Evolutionary conservation across 371 early-diverging fungal genomes (phyloP).

Genomic region (Mucor velutinosus): DNA sequence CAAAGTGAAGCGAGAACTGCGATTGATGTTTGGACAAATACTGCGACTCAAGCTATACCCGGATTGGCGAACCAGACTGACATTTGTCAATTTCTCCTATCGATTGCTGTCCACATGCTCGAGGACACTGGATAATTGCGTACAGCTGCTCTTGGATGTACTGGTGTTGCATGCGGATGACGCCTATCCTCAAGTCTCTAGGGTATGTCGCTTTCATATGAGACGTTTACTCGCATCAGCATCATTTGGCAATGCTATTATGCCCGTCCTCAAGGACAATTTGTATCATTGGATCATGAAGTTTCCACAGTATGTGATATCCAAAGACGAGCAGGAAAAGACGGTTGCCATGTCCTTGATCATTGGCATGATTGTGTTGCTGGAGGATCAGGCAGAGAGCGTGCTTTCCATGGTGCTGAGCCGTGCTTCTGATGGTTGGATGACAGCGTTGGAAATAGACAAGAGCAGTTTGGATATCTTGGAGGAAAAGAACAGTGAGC

Average conservation of each 20-base stretch:
- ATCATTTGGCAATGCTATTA: constrained; percentile 24
- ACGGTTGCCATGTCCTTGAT: constrained; percentile 39
- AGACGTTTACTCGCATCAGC: constrained; percentile 10
- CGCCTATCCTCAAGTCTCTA: constrained; percentile 40
- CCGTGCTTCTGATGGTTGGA: constrained; percentile 44
- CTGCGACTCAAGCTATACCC: constrained; percentile 39
- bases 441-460: constrained; percentile 51
- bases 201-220: constrained; percentile 28
- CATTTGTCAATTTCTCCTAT: constrained; percentile 46
- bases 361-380: constrained; percentile 45
- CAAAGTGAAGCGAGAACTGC: constrained; percentile 28
- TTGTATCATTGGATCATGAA: constrained; percentile 42
- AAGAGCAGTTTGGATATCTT: constrained; percentile 38
- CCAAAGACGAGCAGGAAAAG: constrained; percentile 49
- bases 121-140: constrained; percentile 42
- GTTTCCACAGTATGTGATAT: constrained; percentile 50
- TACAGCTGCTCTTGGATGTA: constrained; percentile 43
- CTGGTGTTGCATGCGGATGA: constrained; percentile 54
- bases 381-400: constrained; percentile 37
- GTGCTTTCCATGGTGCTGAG: constrained; percentile 36
- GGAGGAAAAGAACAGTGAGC: constrained; percentile 32
- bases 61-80: constrained; percentile 47
- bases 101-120: constrained; percentile 39
- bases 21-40: constrained; percentile 27
- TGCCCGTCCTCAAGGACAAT: constrained; percentile 43